phyloP scores from a whole-genome alignment of 2,329 filamentous ascomycete genomes.

The Stachybotrys chlorohalonatus region DNA sequence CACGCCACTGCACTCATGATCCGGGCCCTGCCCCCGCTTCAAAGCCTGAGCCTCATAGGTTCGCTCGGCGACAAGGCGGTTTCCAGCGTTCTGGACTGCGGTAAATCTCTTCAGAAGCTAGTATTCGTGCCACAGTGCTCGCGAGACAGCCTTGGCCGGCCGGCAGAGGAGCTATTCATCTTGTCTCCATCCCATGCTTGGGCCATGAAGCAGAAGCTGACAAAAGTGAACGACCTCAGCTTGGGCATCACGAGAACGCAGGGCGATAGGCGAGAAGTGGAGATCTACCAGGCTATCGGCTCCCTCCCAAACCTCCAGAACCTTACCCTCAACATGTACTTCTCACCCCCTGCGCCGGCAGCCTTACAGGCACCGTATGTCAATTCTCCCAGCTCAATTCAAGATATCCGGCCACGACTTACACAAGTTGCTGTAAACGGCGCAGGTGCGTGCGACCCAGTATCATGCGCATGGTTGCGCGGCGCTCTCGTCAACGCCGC shows the following conservation, averaged over 20 bases:
- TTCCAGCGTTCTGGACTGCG: not conserved
- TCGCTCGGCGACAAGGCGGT: not conserved
- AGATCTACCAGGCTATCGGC: not conserved
- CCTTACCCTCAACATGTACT: not conserved
- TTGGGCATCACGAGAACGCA: not conserved
- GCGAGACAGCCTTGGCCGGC: no score
- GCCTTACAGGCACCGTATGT: no score
- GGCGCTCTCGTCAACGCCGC: no score
- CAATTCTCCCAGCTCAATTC: no score
- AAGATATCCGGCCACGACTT: no score
- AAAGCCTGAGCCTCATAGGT: not conserved
- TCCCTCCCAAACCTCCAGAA: not conserved
- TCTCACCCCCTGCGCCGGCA: no score
- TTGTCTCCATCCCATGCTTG: not conserved
- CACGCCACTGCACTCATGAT: not conserved
- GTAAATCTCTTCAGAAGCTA: not conserved
- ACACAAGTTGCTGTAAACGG: no score
- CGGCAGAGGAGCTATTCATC: not conserved
- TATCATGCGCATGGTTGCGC: no score
- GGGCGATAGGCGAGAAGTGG: not conserved
- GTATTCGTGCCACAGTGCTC: not conserved
- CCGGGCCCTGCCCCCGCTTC: not conserved
- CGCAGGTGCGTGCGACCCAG: no score
- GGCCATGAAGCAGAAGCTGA: not conserved
- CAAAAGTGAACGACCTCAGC: not conserved